Evolutionary conservation across 768 basidiomycete species (phyloP).

Genomic region (Erythrobasidium yunnanense): DNA sequence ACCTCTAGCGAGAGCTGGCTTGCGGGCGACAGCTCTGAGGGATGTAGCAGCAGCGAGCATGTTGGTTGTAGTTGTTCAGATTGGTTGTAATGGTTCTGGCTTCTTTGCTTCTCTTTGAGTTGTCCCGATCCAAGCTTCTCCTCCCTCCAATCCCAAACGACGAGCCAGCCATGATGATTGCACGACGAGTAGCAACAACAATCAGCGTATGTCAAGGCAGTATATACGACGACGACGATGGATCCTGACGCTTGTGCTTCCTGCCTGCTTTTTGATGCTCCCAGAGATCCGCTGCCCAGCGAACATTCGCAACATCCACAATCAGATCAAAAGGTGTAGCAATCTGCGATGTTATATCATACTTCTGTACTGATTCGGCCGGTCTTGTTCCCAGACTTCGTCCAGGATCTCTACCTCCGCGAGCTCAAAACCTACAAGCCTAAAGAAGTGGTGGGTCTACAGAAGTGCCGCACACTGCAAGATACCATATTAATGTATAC

Average conservation of each 20-base stretch:
- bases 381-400: slow-evolving; percentile 54
- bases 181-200: slow-evolving; percentile 7
- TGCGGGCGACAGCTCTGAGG: not conserved
- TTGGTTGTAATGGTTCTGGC: not conserved
- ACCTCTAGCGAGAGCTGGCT: not conserved
- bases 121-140: not conserved
- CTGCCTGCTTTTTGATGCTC: not conserved
- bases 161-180: slow-evolving; percentile 1
- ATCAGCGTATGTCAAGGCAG: not conserved
- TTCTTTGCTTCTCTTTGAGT: not conserved
- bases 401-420: slow-evolving; percentile 82
- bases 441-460: slow-evolving; percentile 52
- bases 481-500: not conserved
- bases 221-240: too few species aligned
- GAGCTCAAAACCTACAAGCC: slow-evolving; percentile 86
- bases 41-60: slow-evolving; percentile 17
- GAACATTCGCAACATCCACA: not conserved
- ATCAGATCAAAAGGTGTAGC: not conserved
- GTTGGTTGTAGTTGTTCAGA: not conserved
- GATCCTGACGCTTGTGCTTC: too few species aligned
- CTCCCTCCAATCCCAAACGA: not conserved
- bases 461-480: not conserved
- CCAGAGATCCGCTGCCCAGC: not conserved
- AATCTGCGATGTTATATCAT: not conserved
- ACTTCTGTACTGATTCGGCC: not conserved